phyloP scores from a whole-genome alignment of 176 grass and related monocot species.

The Saccharum spontaneum region DNA sequence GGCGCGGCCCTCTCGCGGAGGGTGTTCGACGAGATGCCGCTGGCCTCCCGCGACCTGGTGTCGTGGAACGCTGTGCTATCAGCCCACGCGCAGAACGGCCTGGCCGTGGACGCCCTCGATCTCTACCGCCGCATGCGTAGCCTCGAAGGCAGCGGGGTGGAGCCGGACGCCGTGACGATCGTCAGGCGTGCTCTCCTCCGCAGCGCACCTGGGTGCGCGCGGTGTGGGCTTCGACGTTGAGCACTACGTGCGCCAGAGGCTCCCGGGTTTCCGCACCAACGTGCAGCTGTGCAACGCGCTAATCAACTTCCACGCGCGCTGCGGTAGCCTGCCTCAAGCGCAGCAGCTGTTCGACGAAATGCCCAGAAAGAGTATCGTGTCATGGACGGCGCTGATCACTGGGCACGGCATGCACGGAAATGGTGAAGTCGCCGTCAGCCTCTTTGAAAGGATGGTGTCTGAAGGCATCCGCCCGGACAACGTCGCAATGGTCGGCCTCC shows the following conservation, averaged over 20 bases:
- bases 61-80: conserved; percentile 73
- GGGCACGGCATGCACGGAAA: conserved; percentile 71
- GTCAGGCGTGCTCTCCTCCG: conserved; percentile 64
- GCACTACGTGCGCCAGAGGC: conserved; percentile 21
- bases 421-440: conserved; percentile 34
- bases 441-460: conserved; percentile 54
- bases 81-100: conserved; percentile 58
- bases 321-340: conserved; percentile 42
- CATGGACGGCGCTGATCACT: conserved; percentile 64
- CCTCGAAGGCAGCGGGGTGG: conserved; percentile 15
- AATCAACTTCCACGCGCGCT: conserved; percentile 63
- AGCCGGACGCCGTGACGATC: conserved; percentile 62
- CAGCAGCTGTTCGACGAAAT: conserved; percentile 61
- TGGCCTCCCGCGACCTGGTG: conserved; percentile 45
- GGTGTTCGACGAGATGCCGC: conserved; percentile 45
- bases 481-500: conserved; percentile 51
- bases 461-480: conserved; percentile 48
- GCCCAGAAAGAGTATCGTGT: conserved; percentile 54
- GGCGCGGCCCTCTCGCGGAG: conserved; percentile 37
- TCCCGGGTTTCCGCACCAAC: conserved; percentile 40
- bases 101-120: conserved; percentile 47
- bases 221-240: conserved; percentile 43
- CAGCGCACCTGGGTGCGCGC: conserved; percentile 51
- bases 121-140: conserved; percentile 51
- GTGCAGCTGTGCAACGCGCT: conserved; percentile 62